Base-by-base conservation (phyloP, 257 asterid genomes). In the Rhazya stricta region DNA sequence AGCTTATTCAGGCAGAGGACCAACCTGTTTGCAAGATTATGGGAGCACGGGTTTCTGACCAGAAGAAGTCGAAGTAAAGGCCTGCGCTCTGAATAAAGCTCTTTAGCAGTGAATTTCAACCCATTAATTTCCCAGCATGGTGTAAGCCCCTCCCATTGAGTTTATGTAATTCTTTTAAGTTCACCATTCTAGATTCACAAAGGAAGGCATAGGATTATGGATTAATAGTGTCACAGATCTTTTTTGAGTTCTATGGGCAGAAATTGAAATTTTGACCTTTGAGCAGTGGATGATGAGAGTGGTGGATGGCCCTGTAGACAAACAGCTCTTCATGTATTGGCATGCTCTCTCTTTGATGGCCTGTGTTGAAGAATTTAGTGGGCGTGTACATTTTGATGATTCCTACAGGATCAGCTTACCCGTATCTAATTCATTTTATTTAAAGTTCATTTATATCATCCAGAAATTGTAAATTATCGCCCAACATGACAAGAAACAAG, bases 31-130 rank as follows among this genome's bases (percentile, higher is more conserved):
- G 84, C 84, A 88, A 88, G 86, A 81, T 86, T 60, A 41, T 68
- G 48, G 88, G 88, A 62, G 84, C 84, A 39, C 78, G 88, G 69
- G 87, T 83, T 16, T 84, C 87, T 18, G 93, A 86, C 73, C 89
- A 83, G 80, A 83, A 74, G 79, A 88, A 82, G 72, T 42, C 89
- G 23, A 86, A 88, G 80, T 88, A 51, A 78, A 32, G n/a, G 46
- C 19, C 46, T 50, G 69, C 30, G 77, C 32, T 56, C 34, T 60
- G 72, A 36, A 63, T 57, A 29, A 63, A 36, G 74, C 36, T 21
- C 68, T 71, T 36, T 21, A 48, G 72, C 61, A 5, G n/a, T 37
- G 50, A 39, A 41, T 74, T 74, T 41, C 29, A 45, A 46, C 16
- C 32, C 15, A n/a, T 43, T 25, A 23, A n/a, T 32, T 12, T 23